Conservation (phyloP, 352 stramenopile species). For the Globisporangium lucens region DNA sequence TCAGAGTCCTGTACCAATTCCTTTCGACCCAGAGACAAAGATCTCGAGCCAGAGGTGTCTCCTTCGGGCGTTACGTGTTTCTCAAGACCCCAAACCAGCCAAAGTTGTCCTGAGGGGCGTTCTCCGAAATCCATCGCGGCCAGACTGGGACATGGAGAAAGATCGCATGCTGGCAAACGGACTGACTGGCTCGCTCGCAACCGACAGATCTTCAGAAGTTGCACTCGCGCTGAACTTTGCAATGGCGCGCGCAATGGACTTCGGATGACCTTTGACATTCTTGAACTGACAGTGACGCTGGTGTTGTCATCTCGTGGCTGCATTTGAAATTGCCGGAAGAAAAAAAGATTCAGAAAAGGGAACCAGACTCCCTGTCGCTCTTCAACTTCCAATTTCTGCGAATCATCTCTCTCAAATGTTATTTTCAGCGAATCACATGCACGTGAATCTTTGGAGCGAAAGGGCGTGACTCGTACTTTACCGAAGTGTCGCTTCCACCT, state of each 20-base stretch:
- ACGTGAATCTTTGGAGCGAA: constrained; percentile 15
- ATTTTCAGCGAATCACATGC: constrained; percentile 5
- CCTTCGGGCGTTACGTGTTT: background rate
- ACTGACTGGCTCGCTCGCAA: background rate
- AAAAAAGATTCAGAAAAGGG: constrained; percentile 17
- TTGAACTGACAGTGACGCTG: constrained; percentile 3
- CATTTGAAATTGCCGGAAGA: constrained; percentile 4
- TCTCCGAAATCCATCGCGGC: background rate
- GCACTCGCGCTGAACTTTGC: background rate
- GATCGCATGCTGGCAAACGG: background rate
- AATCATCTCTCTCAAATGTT: background rate
- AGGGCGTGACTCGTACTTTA: constrained; percentile 16
- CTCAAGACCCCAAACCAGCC: background rate
- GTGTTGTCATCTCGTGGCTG: constrained; percentile 6
- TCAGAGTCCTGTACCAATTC: background rate
- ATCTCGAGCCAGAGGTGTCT: background rate
- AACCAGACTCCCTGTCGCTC: constrained; percentile 1
- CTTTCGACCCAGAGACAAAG: background rate
- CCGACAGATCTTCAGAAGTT: constrained; percentile 1
- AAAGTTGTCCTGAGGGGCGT: background rate
- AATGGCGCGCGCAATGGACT: too few species aligned
- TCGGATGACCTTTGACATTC: too few species aligned
- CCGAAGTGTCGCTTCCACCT: background rate
- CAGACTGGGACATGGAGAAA: background rate
- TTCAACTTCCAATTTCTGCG: background rate